These are phyloP conservation scores for Erodium texanum DNA, from an alignment of 441 rosid genomes.

Conservation along the genomic window DNA sequence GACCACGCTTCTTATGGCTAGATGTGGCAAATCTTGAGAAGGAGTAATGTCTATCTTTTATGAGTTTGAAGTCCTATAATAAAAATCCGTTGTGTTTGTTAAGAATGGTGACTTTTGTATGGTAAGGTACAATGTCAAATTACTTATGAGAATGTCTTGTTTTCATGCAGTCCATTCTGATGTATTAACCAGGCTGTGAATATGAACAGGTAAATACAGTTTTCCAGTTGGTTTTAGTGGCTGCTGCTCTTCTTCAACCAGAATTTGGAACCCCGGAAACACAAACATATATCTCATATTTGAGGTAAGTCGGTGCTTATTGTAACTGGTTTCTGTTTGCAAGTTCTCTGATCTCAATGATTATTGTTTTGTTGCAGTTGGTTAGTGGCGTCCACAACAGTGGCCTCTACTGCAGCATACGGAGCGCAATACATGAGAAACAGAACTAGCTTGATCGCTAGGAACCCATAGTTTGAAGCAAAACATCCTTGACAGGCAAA, in stretches of 20 bases:
- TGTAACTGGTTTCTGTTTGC: background rate
- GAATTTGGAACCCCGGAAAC: conserved; percentile 64
- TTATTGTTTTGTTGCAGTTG: conserved; percentile 39
- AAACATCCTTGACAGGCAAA: too few relatives aligned
- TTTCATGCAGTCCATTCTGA: background rate
- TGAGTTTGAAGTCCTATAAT: too few relatives aligned
- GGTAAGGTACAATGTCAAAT: too few relatives aligned
- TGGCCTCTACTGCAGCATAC: conserved; percentile 69
- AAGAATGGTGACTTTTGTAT: too few relatives aligned
- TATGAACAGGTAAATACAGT: conserved; percentile 75
- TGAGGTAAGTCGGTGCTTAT: conserved; percentile 38
- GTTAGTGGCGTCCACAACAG: conserved; percentile 71
- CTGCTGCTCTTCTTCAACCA: conserved; percentile 76
- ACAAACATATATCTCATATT: conserved; percentile 49
- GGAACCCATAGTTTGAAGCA: conserved; percentile 16
- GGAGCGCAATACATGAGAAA: conserved; percentile 55
- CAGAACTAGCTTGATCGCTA: conserved; percentile 32
- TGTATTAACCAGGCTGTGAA: background rate
- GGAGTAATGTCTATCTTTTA: too few relatives aligned
- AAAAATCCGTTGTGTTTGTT: too few relatives aligned
- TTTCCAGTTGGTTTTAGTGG: conserved; percentile 72
- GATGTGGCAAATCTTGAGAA: too few relatives aligned
- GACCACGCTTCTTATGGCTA: too few relatives aligned
- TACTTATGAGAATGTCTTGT: too few relatives aligned
- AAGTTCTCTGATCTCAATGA: background rate